Evolutionary conservation across 163 green algal species (phyloP).

Genomic region (Scenedesmus sp.): DNA sequence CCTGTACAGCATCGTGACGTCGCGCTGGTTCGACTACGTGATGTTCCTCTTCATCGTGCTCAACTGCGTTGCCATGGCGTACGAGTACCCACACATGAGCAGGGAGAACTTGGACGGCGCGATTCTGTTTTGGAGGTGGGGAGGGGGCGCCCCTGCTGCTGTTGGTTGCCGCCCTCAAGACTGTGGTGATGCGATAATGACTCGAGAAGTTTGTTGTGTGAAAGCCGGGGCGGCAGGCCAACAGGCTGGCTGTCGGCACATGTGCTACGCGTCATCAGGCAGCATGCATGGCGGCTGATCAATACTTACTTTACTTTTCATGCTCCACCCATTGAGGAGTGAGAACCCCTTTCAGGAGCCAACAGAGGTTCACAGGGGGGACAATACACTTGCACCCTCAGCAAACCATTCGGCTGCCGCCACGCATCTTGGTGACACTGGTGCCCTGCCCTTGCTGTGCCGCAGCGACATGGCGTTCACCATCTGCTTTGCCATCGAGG

Average conservation of each 20-base stretch:
- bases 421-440: background rate
- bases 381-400: too few relatives aligned
- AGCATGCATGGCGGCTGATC: too few relatives aligned
- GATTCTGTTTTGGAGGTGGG: conserved; percentile 55
- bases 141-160: background rate
- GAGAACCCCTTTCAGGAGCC: too few relatives aligned
- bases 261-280: too few relatives aligned
- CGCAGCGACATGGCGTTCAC: conserved; percentile 78
- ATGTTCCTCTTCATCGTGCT: conserved; percentile 85
- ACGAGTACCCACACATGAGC: conserved; percentile 55
- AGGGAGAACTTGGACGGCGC: background rate
- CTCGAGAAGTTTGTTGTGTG: too few relatives aligned
- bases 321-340: too few relatives aligned
- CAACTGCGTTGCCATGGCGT: conserved; percentile 78
- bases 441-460: background rate
- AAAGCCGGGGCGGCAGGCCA: too few relatives aligned
- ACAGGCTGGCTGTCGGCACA: too few relatives aligned
- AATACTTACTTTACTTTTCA: too few relatives aligned
- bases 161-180: background rate
- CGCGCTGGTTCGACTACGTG: conserved; percentile 75
- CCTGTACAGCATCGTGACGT: conserved; percentile 73
- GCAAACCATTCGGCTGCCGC: background rate
- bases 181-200: too few relatives aligned
- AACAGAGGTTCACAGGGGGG: too few relatives aligned
- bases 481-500: conserved; percentile 77